Percentiles rank a stretch among this genome's conserved stretches.
Conservation (phyloP, 2,329 filamentous ascomycete genomes). For the Fusarium sp. region DNA sequence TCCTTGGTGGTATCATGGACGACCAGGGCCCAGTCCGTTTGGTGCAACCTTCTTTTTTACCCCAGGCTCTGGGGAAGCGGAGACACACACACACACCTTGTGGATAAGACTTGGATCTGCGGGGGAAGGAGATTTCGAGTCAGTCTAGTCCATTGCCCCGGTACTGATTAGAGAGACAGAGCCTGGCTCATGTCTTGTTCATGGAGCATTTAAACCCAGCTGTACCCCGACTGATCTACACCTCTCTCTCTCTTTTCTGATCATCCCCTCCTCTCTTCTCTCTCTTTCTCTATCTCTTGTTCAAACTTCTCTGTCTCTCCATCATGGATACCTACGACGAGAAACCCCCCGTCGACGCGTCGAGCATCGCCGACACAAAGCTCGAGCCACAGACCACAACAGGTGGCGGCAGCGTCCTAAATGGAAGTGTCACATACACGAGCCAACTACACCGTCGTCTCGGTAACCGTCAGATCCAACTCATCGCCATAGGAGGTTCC, state of each 20-base stretch:
- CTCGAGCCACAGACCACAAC: not conserved
- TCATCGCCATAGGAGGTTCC: conserved; percentile 13
- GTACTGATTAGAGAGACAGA: not conserved
- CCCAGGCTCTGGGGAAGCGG: conserved; percentile 6
- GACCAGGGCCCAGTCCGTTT: not conserved
- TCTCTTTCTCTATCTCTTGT: not conserved
- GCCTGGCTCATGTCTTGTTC: not conserved
- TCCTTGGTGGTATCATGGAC: not conserved
- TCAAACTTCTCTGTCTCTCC: not conserved
- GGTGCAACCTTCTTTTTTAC: not conserved
- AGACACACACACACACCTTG: not conserved
- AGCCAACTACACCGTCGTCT: conserved; percentile 7
- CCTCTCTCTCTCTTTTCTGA: not conserved
- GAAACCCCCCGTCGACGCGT: not conserved
- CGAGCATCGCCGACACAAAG: not conserved
- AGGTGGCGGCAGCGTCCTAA: not conserved
- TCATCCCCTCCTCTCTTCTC: not conserved
- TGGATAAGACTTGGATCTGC: not conserved
- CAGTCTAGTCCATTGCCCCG: not conserved
- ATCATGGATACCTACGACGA: conserved; percentile 14
- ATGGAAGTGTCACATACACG: not conserved
- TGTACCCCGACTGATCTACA: not conserved
- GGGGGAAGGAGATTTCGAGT: not conserved
- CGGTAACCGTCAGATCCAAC: conserved; percentile 12
- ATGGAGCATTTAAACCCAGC: conserved; percentile 6